Evolutionary conservation across 2,329 filamentous ascomycete species (phyloP).

Genomic region (Diaporthe eres): DNA sequence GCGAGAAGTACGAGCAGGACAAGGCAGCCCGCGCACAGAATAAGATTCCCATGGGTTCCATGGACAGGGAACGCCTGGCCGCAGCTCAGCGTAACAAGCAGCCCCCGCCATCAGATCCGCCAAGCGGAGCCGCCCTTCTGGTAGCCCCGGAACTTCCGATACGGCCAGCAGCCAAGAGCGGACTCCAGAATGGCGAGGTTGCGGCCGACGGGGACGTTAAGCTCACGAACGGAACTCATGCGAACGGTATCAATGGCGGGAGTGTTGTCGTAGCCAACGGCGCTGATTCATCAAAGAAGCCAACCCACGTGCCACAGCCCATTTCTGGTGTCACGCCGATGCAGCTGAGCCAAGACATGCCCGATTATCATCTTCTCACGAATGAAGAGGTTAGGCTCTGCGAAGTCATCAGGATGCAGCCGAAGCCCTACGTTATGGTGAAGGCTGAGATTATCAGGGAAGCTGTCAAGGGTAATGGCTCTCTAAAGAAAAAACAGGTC

Average conservation of each 20-base stretch:
- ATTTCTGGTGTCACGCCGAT: constrained; percentile 75
- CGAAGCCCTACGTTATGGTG: constrained; percentile 94
- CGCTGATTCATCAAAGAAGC: constrained; percentile 60
- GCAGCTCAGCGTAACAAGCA: constrained; percentile 79
- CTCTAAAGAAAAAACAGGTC: constrained; percentile 93
- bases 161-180: constrained; percentile 59
- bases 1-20: constrained; percentile 93
- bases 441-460: constrained; percentile 95
- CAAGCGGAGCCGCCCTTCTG: constrained; percentile 81
- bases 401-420: constrained; percentile 85
- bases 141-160: constrained; percentile 84
- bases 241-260: constrained; percentile 63
- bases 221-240: constrained; percentile 52
- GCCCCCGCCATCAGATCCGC: constrained; percentile 76
- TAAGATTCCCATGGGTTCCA: constrained; percentile 79
- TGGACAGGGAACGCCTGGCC: constrained; percentile 85
- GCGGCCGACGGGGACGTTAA: constrained; percentile 67
- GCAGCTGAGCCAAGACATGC: constrained; percentile 79
- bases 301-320: constrained; percentile 67
- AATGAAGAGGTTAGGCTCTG: constrained; percentile 90
- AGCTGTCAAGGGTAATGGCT: constrained; percentile 88
- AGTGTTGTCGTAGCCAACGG: constrained; percentile 64
- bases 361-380: constrained; percentile 88
- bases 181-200: constrained; percentile 48
- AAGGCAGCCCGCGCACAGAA: constrained; percentile 83